phyloP scores from a whole-genome alignment of 2,329 filamentous ascomycete species.

The Neofusicoccum ribis region DNA sequence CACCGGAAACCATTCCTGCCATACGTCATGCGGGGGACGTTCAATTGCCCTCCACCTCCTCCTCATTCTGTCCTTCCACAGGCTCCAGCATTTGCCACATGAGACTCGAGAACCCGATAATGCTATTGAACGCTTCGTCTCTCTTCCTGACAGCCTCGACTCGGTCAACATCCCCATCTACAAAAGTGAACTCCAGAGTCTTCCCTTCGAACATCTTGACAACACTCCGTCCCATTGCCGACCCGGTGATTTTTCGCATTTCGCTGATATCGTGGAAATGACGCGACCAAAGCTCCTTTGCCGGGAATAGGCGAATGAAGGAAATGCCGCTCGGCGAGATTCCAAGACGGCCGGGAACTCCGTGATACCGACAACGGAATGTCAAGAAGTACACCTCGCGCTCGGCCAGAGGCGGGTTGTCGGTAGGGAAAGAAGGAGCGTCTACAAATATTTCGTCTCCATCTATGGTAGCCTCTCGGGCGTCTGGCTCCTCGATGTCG shows the following conservation, averaged over 20 bases:
- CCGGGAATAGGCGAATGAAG: slow-evolving; percentile 21
- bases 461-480: background rate
- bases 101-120: slow-evolving; percentile 38
- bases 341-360: slow-evolving; percentile 26
- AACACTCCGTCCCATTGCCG: slow-evolving; percentile 2
- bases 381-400: slow-evolving; percentile 24
- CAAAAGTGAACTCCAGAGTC: slow-evolving; percentile 20
- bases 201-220: background rate
- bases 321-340: slow-evolving; percentile 29
- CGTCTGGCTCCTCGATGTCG: background rate
- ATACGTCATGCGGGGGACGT: background rate
- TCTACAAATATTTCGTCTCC: background rate
- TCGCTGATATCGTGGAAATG: slow-evolving; percentile 29
- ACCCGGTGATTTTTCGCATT: slow-evolving; percentile 27
- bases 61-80: slow-evolving; percentile 1
- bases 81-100: slow-evolving; percentile 36
- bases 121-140: slow-evolving; percentile 39
- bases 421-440: slow-evolving; percentile 10
- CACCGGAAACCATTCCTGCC: background rate
- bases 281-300: slow-evolving; percentile 26
- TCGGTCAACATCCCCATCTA: slow-evolving; percentile 19
- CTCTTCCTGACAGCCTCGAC: slow-evolving; percentile 32
- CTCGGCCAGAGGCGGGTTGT: background rate
- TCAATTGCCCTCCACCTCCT: background rate
- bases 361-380: slow-evolving; percentile 27